phyloP scores from a whole-genome alignment of 202 grass and related monocot species.

The Zizania palustris region DNA sequence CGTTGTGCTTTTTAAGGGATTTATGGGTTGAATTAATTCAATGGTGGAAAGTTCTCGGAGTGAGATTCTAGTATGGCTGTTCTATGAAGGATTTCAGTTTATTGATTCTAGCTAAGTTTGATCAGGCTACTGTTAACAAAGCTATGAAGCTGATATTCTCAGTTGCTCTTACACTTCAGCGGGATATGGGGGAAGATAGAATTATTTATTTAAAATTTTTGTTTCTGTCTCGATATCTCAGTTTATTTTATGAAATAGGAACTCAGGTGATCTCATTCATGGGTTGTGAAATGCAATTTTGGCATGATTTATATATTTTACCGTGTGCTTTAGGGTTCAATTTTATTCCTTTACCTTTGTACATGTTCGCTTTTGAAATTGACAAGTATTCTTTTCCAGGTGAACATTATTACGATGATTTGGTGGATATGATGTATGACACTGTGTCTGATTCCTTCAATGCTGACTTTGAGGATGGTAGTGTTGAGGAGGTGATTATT shows the following conservation, averaged over 20 bases:
- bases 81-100: not conserved
- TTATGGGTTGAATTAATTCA: not conserved
- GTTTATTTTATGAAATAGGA: not conserved
- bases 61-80: not conserved
- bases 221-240: not conserved
- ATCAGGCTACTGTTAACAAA: not conserved
- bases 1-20: too few species aligned
- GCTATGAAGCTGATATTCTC: not conserved
- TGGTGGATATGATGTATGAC: constrained; percentile 64
- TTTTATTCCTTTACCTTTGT: not conserved
- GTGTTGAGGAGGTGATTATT: constrained; percentile 69
- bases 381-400: constrained; percentile 39
- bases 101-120: not conserved
- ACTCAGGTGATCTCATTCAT: too few species aligned
- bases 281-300: constrained; percentile 1
- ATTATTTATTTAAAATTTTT: not conserved
- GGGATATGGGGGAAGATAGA: not conserved
- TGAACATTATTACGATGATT: constrained; percentile 76
- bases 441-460: constrained; percentile 56
- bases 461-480: constrained; percentile 71
- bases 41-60: not conserved
- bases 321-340: not conserved
- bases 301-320: constrained; percentile 12
- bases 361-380: not conserved
- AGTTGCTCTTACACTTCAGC: not conserved